Conservation (phyloP, 2,329 filamentous ascomycete species). For the Xylogone sp. region DNA sequence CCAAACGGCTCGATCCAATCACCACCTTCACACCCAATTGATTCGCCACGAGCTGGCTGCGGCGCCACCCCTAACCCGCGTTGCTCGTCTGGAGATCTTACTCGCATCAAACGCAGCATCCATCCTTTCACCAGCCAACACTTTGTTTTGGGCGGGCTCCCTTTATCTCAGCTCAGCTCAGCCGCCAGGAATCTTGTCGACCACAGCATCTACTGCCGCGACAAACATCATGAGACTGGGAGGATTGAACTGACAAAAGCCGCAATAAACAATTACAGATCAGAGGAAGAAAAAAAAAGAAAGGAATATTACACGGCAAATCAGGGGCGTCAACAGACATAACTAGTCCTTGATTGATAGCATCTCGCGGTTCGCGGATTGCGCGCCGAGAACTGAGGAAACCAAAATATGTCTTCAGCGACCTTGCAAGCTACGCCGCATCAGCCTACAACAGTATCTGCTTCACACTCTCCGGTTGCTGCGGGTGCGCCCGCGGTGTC, state of each 20-base stretch:
- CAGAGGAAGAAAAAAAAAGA: too few species aligned
- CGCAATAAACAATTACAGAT: too few species aligned
- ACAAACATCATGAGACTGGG: background rate
- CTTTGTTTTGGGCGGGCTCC: background rate
- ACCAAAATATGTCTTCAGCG: conserved; percentile 60
- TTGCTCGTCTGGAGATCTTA: background rate
- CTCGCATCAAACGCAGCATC: background rate
- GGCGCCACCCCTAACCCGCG: background rate
- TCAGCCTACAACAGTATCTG: conserved; percentile 41
- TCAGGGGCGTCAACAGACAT: too few species aligned
- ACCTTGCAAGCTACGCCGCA: conserved; percentile 58
- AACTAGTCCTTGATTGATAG: too few species aligned
- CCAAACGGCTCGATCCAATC: background rate
- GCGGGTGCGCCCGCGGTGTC: conserved; percentile 36
- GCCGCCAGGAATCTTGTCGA: conserved; percentile 13
- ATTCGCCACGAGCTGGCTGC: background rate
- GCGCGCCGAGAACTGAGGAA: conserved; percentile 6
- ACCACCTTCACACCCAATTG: background rate
- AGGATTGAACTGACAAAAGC: too few species aligned
- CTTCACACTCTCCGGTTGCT: conserved; percentile 41
- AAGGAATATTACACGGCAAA: too few species aligned
- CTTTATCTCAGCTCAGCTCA: conserved; percentile 9
- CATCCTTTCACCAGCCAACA: conserved; percentile 6
- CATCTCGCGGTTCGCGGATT: conserved; percentile 1
- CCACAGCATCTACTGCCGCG: background rate